A percentile compares a stretch with the other conserved stretches of the same genome.
These are phyloP conservation scores for Aspergillus steynii DNA, from an alignment of 495 filamentous ascomycete species.

Conservation along the genomic window DNA sequence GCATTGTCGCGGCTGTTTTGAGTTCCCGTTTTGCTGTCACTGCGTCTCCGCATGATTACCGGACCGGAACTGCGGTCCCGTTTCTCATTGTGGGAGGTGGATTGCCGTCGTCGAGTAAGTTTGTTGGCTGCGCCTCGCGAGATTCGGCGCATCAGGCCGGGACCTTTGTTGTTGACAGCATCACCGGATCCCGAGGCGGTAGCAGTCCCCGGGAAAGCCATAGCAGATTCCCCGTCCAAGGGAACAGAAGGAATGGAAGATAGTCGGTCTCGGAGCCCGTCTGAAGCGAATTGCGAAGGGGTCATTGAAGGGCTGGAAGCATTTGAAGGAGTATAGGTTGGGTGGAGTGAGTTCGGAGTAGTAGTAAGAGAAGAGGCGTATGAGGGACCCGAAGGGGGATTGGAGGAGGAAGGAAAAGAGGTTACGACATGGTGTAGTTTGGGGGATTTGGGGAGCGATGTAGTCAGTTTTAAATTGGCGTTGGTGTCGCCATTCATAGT, in stretches of 20 bases:
- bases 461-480: conserved; percentile 43
- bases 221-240: conserved; percentile 57
- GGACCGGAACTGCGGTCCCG: conserved; percentile 87
- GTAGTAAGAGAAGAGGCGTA: conserved; percentile 35
- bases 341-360: conserved; percentile 32
- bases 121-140: conserved; percentile 67
- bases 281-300: conserved; percentile 52
- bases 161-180: conserved; percentile 52
- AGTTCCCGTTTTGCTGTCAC: conserved; percentile 75
- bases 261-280: conserved; percentile 49
- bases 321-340: conserved; percentile 34
- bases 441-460: conserved; percentile 35
- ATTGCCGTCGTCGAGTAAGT: conserved; percentile 64
- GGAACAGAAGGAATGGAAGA: conserved; percentile 34
- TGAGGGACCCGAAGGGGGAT: conserved; percentile 28
- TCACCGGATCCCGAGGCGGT: conserved; percentile 44
- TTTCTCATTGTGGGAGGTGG: conserved; percentile 68
- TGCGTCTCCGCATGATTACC: conserved; percentile 79
- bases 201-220: conserved; percentile 39
- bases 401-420: conserved; percentile 30
- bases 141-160: conserved; percentile 64
- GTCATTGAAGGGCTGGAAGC: conserved; percentile 49
- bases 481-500: conserved; percentile 44
- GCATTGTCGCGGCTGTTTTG: conserved; percentile 54
- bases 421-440: conserved; percentile 43